phyloP scores from a whole-genome alignment of 305 asterid species.

The Stenogyne calaminthoides region DNA sequence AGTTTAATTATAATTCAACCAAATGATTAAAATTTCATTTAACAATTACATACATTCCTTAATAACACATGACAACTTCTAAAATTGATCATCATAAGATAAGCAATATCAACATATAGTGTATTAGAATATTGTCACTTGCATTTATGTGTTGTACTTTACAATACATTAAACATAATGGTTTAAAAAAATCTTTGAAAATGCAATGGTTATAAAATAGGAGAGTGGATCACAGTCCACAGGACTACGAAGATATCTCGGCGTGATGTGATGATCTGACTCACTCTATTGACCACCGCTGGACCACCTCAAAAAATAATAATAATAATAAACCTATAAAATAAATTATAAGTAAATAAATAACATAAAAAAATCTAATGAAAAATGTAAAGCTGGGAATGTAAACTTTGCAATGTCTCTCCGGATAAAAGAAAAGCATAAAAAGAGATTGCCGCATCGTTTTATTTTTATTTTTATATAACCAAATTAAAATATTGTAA shows the following conservation, averaged over 20 bases:
- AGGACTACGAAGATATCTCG: slow-evolving; percentile 11
- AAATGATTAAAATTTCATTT: neutral
- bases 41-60: no score
- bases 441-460: neutral
- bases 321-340: neutral
- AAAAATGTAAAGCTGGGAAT: no score
- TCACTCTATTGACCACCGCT: slow-evolving; percentile 29
- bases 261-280: slow-evolving; percentile 17
- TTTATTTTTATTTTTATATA: no score
- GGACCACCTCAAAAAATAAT: neutral
- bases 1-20: neutral
- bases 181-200: no score
- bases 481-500: no score
- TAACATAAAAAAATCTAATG: neutral
- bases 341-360: neutral
- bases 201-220: neutral
- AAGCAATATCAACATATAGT: no score
- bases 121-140: no score
- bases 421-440: neutral
- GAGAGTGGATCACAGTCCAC: neutral
- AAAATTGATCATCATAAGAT: no score
- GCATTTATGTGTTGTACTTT: no score
- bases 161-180: no score
- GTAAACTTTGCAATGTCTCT: no score
- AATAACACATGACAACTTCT: no score